Percentiles rank a stretch among this genome's conserved stretches.
phyloP scores from a whole-genome alignment of 2,329 filamentous ascomycete genomes.

The Fusarium sarcochroum region DNA sequence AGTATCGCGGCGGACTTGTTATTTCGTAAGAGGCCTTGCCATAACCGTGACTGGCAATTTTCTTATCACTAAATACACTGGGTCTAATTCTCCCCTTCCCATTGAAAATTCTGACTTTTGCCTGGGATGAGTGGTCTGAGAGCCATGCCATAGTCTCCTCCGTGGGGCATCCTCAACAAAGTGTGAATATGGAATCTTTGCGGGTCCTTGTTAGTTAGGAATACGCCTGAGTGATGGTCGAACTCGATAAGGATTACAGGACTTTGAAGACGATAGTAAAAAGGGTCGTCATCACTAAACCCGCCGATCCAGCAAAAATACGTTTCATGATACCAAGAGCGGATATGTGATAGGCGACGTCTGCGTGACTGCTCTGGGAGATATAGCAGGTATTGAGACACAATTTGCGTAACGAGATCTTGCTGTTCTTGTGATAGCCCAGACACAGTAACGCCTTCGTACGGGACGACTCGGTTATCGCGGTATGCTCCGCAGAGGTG shows the following conservation, averaged over 20 bases:
- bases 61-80: no score
- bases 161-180: conserved; percentile 78
- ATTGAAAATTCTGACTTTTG: conserved; percentile 45
- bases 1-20: no score
- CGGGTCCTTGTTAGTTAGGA: background rate
- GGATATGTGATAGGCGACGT: conserved; percentile 68
- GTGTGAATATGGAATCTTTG: conserved; percentile 71
- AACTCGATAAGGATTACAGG: conserved; percentile 82
- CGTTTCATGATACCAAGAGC: conserved; percentile 73
- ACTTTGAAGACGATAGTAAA: conserved; percentile 83
- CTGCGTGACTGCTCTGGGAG: conserved; percentile 70
- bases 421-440: no score
- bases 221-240: conserved; percentile 58
- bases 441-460: conserved; percentile 75
- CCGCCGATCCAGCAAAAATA: conserved; percentile 86
- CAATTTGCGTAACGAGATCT: no score
- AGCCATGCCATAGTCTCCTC: conserved; percentile 79
- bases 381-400: conserved; percentile 73
- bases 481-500: conserved; percentile 83
- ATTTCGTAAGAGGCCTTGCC: no score
- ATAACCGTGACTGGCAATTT: no score
- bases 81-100: conserved; percentile 17
- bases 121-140: conserved; percentile 57
- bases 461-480: conserved; percentile 82
- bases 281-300: conserved; percentile 69